Evolutionary conservation across 2,329 filamentous ascomycete genomes (phyloP).

Genomic region (Diaporthe citriasiana): DNA sequence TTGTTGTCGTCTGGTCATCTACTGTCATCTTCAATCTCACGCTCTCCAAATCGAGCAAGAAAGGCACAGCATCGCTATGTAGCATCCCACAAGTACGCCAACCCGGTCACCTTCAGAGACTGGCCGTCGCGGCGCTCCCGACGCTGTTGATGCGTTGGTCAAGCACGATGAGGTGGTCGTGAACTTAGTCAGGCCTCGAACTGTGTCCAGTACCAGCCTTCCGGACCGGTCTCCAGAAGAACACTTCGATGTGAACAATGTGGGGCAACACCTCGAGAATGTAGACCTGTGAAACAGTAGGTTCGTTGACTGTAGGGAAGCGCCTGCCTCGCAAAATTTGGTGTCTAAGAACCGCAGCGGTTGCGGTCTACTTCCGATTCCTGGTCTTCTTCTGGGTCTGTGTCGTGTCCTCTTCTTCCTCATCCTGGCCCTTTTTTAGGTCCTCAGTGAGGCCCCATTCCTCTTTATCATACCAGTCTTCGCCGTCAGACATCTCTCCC

Average conservation of each 20-base stretch:
- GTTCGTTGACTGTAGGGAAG: neutral
- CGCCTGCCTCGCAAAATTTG: neutral
- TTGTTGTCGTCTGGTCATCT: neutral
- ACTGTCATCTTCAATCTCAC: neutral
- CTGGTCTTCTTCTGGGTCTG: slow-evolving; percentile 73
- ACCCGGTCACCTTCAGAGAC: neutral
- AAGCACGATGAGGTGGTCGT: neutral
- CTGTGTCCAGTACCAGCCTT: neutral
- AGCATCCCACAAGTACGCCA: neutral
- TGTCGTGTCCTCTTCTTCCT: slow-evolving; percentile 81
- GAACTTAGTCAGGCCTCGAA: neutral
- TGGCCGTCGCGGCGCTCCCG: neutral
- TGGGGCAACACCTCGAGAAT: neutral
- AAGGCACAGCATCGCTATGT: neutral
- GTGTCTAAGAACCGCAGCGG: neutral
- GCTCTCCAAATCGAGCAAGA: neutral
- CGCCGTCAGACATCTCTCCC: slow-evolving; percentile 86
- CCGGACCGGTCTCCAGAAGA: neutral
- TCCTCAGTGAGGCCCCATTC: slow-evolving; percentile 83
- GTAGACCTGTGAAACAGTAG: neutral
- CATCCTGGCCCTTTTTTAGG: slow-evolving; percentile 84
- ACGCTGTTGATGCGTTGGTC: neutral
- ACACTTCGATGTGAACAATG: neutral
- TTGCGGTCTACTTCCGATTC: slow-evolving; percentile 61
- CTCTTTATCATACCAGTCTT: slow-evolving; percentile 90